These are phyloP conservation scores for Globisporangium radiosum DNA, from an alignment of 352 stramenopile species.

Conservation along the genomic window DNA sequence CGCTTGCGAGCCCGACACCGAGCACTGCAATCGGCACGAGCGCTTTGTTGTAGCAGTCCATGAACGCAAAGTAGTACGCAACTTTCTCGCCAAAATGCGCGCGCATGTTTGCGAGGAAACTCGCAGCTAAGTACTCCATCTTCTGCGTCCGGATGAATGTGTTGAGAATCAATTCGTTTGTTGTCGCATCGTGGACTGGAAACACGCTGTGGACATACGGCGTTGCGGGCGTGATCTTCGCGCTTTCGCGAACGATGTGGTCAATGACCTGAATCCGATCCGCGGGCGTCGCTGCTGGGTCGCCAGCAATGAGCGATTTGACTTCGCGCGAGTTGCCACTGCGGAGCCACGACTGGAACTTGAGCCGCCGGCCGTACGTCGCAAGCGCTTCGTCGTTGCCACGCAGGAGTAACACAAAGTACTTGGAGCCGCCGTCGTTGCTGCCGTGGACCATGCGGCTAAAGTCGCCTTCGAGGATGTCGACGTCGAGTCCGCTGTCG, in stretches of 20 bases:
- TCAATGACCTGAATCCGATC: conserved; percentile 81
- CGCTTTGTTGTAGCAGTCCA: conserved; percentile 84
- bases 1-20: conserved; percentile 58
- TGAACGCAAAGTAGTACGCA: conserved; percentile 83
- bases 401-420: conserved; percentile 67
- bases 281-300: conserved; percentile 57
- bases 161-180: conserved; percentile 67
- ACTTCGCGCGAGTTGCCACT: conserved; percentile 70
- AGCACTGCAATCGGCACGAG: conserved; percentile 71
- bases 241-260: conserved; percentile 70
- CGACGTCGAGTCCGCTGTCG: conserved; percentile 56
- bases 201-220: conserved; percentile 68
- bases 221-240: conserved; percentile 47
- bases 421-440: conserved; percentile 30
- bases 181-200: conserved; percentile 62
- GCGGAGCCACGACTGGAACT: conserved; percentile 72
- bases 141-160: conserved; percentile 67
- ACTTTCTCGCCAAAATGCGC: conserved; percentile 83
- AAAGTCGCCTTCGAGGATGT: conserved; percentile 70
- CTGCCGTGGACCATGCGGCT: conserved; percentile 21
- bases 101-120: conserved; percentile 54
- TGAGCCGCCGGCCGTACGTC: conserved; percentile 51
- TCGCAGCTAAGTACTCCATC: conserved; percentile 53
- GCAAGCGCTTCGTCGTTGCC: conserved; percentile 56
- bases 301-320: conserved; percentile 44